Conservation (phyloP, 2,329 filamentous ascomycete genomes). For the Trichoderma breve region DNA sequence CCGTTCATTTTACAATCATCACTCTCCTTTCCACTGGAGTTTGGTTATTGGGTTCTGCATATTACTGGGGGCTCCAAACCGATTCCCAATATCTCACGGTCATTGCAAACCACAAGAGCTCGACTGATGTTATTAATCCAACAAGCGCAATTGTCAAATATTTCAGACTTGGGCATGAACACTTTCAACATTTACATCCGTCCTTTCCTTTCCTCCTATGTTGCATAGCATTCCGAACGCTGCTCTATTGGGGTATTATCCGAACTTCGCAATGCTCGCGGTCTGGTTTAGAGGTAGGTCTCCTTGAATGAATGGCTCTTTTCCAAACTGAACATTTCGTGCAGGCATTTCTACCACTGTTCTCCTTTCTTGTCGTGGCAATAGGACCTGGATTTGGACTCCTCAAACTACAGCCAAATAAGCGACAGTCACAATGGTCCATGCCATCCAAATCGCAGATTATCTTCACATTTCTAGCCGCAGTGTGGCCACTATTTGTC, state of each 20-base stretch:
- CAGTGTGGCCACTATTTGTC: conserved; percentile 35
- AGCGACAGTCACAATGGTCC: conserved; percentile 23
- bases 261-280: conserved; percentile 34
- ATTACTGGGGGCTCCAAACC: not conserved
- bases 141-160: not conserved
- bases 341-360: conserved; percentile 33
- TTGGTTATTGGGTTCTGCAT: not conserved
- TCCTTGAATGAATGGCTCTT: not conserved
- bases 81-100: not conserved
- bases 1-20: conserved; percentile 36
- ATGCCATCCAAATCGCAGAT: conserved; percentile 26
- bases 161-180: not conserved
- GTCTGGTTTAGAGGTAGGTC: conserved; percentile 34
- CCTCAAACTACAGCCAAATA: not conserved
- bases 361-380: not conserved
- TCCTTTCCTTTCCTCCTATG: conserved; percentile 7
- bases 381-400: not conserved
- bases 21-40: not conserved
- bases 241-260: conserved; percentile 33
- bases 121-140: not conserved
- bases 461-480: conserved; percentile 23
- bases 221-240: conserved; percentile 21
- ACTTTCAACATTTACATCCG: not conserved
- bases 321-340: not conserved
- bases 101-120: conserved; percentile 3